phyloP scores from a whole-genome alignment of 768 basidiomycete genomes.

The Neoboletus subvelutipes region DNA sequence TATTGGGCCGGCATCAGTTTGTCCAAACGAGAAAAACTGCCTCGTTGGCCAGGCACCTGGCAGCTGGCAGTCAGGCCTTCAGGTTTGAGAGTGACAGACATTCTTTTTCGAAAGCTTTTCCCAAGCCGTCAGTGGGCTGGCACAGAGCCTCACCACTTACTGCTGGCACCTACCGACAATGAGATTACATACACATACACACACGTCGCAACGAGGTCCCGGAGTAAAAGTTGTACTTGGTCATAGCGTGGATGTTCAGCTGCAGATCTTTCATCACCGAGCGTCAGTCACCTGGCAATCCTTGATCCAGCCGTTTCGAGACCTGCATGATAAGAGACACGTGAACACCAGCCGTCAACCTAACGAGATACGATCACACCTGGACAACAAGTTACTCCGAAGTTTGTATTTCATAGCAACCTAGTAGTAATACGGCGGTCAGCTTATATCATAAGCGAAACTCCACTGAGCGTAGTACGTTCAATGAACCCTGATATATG shows the following conservation, averaged over 20 bases:
- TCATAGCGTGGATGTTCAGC: conserved; percentile 26
- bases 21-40: conserved; percentile 9
- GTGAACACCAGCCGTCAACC: conserved; percentile 24
- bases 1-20: conserved; percentile 5
- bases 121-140: conserved; percentile 14
- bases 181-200: conserved; percentile 27
- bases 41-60: conserved; percentile 21
- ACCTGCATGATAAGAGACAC: conserved; percentile 26
- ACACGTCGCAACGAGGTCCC: conserved; percentile 22
- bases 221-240: conserved; percentile 10
- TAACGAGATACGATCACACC: conserved; percentile 26
- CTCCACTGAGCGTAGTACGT: conserved; percentile 24
- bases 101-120: conserved; percentile 10
- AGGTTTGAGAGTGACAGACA: conserved; percentile 12
- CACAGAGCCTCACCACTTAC: conserved; percentile 21
- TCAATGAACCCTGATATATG: conserved; percentile 21
- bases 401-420: conserved; percentile 40
- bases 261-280: conserved; percentile 37
- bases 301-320: conserved; percentile 37
- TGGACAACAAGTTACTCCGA: conserved; percentile 34
- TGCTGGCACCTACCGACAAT: conserved; percentile 23
- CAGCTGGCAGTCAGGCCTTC: conserved; percentile 1
- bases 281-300: conserved; percentile 32
- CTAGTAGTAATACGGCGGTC: conserved; percentile 25
- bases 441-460: conserved; percentile 8